Evolutionary conservation across 768 basidiomycete species (phyloP).

Genomic region (Asterophora parasitica): DNA sequence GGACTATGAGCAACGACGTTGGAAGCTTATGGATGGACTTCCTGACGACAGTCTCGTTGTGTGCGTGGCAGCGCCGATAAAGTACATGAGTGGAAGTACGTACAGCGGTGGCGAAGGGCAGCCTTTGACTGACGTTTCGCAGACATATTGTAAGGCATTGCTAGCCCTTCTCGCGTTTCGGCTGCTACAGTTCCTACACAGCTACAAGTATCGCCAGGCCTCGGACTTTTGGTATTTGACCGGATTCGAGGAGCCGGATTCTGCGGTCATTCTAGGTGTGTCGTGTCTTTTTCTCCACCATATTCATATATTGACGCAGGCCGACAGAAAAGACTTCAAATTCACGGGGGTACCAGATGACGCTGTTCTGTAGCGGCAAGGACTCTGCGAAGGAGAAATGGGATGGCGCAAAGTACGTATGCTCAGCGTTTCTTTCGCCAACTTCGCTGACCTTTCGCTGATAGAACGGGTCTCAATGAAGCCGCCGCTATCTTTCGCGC

Average conservation of each 20-base stretch:
- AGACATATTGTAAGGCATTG: constrained; percentile 71
- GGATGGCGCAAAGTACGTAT: constrained; percentile 80
- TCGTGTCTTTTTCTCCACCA: constrained; percentile 11
- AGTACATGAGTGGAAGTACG: constrained; percentile 82
- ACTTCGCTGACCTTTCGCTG: neutral
- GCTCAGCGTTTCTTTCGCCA: neutral
- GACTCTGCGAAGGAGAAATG: constrained; percentile 79
- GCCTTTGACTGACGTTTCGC: constrained; percentile 8
- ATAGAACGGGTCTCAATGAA: constrained; percentile 61
- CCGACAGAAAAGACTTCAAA: constrained; percentile 62
- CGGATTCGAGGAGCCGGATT: constrained; percentile 90
- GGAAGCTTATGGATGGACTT: constrained; percentile 65
- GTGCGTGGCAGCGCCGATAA: constrained; percentile 71
- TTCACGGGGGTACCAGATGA: constrained; percentile 80
- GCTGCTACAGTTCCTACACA: constrained; percentile 24
- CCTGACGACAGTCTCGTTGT: constrained; percentile 74
- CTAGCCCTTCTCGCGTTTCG: neutral
- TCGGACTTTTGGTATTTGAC: constrained; percentile 96
- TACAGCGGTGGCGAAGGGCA: constrained; percentile 18
- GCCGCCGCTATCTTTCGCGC: constrained; percentile 68
- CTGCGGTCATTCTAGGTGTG: constrained; percentile 80
- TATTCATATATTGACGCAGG: constrained; percentile 3
- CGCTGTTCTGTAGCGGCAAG: constrained; percentile 74
- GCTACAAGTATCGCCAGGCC: constrained; percentile 92
- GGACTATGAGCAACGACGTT: constrained; percentile 75